phyloP scores from a whole-genome alignment of 2,329 filamentous ascomycete genomes.

The Geosmithia flava region DNA sequence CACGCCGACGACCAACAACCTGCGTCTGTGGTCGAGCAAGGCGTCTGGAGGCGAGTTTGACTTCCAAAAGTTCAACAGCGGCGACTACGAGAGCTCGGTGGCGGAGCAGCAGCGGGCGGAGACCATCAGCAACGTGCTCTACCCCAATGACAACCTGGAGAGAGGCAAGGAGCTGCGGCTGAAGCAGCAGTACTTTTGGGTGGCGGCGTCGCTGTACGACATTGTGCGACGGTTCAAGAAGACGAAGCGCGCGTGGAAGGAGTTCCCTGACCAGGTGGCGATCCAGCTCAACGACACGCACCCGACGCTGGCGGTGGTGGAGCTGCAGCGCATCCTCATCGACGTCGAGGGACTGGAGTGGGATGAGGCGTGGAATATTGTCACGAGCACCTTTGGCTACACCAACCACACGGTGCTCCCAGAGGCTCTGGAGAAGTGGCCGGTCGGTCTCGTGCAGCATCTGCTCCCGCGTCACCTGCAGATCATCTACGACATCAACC shows the following conservation, averaged over 20 bases:
- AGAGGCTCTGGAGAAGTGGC: slow-evolving; percentile 97
- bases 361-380: slow-evolving; percentile 83
- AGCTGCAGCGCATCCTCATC: slow-evolving; percentile 83
- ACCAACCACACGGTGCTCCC: slow-evolving; percentile 98
- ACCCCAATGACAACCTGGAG: slow-evolving; percentile 95
- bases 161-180: slow-evolving; percentile 91
- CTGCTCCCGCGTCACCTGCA: slow-evolving; percentile 88
- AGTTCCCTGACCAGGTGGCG: slow-evolving; percentile 89
- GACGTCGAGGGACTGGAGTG: slow-evolving; percentile 86
- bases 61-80: slow-evolving; percentile 98
- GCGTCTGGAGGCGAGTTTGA: slow-evolving; percentile 95
- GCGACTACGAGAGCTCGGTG: slow-evolving; percentile 95
- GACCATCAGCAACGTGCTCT: slow-evolving; percentile 93
- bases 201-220: slow-evolving; percentile 88
- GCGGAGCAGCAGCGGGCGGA: slow-evolving; percentile 98
- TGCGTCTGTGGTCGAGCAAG: slow-evolving; percentile 95
- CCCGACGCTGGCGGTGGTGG: slow-evolving; percentile 89
- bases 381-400: slow-evolving; percentile 76
- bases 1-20: slow-evolving; percentile 87
- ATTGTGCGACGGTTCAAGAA: slow-evolving; percentile 99
- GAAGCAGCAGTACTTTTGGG: slow-evolving; percentile 99
- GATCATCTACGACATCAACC: slow-evolving; percentile 97
- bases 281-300: slow-evolving; percentile 99
- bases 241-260: slow-evolving; percentile 76
- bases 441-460: slow-evolving; percentile 82